These are phyloP conservation scores for Spathaspora girioi DNA, from an alignment of 805 yeast genomes.

Conservation along the genomic window DNA sequence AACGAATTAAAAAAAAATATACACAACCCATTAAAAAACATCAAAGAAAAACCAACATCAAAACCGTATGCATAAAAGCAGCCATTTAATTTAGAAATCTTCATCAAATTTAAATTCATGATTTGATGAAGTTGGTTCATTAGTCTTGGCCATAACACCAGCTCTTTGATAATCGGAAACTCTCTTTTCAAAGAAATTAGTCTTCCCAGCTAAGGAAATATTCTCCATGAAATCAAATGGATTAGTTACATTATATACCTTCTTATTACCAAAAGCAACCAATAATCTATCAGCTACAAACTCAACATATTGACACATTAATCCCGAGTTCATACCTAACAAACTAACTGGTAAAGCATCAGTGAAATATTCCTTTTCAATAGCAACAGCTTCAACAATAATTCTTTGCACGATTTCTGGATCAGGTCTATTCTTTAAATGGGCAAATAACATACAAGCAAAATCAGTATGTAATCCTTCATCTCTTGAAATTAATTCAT, in stretches of 20 bases:
- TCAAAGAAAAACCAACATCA: not conserved
- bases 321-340: slow-evolving; percentile 89
- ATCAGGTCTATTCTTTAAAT: slow-evolving; percentile 85
- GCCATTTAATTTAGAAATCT: slow-evolving; percentile 59
- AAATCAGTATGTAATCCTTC: slow-evolving; percentile 99
- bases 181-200: slow-evolving; percentile 98
- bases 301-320: slow-evolving; percentile 98
- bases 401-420: slow-evolving; percentile 75
- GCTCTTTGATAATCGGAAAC: slow-evolving; percentile 99
- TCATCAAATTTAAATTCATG: slow-evolving; percentile 83
- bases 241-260: slow-evolving; percentile 80
- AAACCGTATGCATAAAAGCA: slow-evolving; percentile 2
- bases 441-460: slow-evolving; percentile 93
- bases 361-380: slow-evolving; percentile 90
- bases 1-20: not conserved
- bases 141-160: slow-evolving; percentile 88
- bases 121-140: slow-evolving; percentile 44
- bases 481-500: slow-evolving; percentile 96
- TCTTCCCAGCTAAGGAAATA: slow-evolving; percentile 96
- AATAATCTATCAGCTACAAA: slow-evolving; percentile 95
- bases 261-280: slow-evolving; percentile 86
- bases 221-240: slow-evolving; percentile 99
- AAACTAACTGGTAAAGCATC: slow-evolving; percentile 93
- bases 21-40: not conserved
- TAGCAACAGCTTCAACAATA: slow-evolving; percentile 90